These are phyloP conservation scores for Boletus sensibilis DNA, from an alignment of 768 basidiomycete species.

Conservation along the genomic window DNA sequence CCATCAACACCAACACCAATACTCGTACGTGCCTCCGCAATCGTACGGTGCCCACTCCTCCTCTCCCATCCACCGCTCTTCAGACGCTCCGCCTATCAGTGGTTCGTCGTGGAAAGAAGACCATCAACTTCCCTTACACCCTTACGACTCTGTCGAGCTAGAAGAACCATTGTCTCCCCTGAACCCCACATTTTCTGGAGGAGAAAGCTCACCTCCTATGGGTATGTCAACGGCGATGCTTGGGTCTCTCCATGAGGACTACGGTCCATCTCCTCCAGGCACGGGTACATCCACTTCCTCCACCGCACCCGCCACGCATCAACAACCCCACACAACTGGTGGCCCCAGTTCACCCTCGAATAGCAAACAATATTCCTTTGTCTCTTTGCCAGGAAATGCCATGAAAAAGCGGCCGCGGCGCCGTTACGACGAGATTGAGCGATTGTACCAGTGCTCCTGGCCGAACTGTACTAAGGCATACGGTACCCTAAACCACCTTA, in stretches of 20 bases:
- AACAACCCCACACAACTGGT: constrained; percentile 17
- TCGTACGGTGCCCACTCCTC: constrained; percentile 39
- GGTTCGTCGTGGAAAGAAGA: constrained; percentile 34
- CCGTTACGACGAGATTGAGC: constrained; percentile 93
- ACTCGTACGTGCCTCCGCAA: constrained; percentile 35
- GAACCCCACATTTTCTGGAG: constrained; percentile 51
- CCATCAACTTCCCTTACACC: constrained; percentile 31
- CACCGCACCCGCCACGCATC: constrained; percentile 33
- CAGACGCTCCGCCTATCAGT: constrained; percentile 44
- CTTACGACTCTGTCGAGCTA: constrained; percentile 36
- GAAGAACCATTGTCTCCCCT: constrained; percentile 57
- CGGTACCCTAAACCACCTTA: constrained; percentile 94
- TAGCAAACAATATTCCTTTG: constrained; percentile 79
- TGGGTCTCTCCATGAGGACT: constrained; percentile 47
- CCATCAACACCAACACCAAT: constrained; percentile 44
- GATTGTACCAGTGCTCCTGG: constrained; percentile 87
- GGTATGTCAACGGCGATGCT: constrained; percentile 36
- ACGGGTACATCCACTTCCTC: constrained; percentile 62
- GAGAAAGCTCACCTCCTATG: constrained; percentile 36
- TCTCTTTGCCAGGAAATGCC: constrained; percentile 75
- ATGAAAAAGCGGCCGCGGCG: constrained; percentile 83
- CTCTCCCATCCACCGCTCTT: constrained; percentile 46
- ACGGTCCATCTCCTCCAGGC: constrained; percentile 61
- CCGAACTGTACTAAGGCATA: constrained; percentile 79
- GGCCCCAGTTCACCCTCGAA: constrained; percentile 38